Percentiles rank a stretch among this genome's conserved stretches.
Conservation (phyloP, 2,329 filamentous ascomycete genomes). For the Grosmannia penicillata region DNA sequence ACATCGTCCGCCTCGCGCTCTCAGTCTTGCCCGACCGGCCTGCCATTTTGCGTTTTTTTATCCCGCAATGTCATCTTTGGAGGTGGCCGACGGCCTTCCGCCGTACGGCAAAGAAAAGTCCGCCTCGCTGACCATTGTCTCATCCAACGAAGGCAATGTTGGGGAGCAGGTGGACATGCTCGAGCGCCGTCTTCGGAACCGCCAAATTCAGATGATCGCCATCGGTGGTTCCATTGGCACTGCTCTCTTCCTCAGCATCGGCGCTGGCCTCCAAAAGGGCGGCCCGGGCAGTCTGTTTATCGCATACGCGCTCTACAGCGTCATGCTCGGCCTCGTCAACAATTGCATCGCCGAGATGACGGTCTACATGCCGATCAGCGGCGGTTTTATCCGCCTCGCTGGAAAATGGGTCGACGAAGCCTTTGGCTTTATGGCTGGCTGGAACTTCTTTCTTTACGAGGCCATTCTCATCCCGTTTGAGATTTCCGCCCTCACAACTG, state of each 20-base stretch:
- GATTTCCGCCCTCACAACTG: constrained; percentile 23
- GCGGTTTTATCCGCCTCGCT: constrained; percentile 49
- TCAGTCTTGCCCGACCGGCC: too few species aligned
- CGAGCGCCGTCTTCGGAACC: constrained; percentile 35
- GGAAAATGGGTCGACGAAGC: constrained; percentile 54
- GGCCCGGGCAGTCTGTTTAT: constrained; percentile 38
- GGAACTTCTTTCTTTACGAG: constrained; percentile 28
- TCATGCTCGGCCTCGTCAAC: constrained; percentile 45
- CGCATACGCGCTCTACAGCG: constrained; percentile 40
- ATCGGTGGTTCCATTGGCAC: constrained; percentile 44
- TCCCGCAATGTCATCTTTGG: too few species aligned
- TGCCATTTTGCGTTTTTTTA: too few species aligned
- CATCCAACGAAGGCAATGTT: too few species aligned
- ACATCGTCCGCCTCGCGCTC: too few species aligned
- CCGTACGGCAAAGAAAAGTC: too few species aligned
- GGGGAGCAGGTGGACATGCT: too few species aligned
- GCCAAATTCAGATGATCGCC: constrained; percentile 43
- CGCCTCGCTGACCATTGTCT: too few species aligned
- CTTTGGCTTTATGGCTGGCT: constrained; percentile 38
- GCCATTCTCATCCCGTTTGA: constrained; percentile 25
- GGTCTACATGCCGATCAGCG: constrained; percentile 44
- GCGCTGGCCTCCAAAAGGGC: constrained; percentile 31
- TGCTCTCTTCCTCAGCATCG: constrained; percentile 47
- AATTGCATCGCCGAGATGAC: constrained; percentile 53
- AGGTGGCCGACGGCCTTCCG: too few species aligned